A percentile compares a stretch with the other conserved stretches of the same genome.
These are phyloP conservation scores for Atkinsonella hypoxylon DNA, from an alignment of 2,329 filamentous ascomycete species.

Conservation along the genomic window DNA sequence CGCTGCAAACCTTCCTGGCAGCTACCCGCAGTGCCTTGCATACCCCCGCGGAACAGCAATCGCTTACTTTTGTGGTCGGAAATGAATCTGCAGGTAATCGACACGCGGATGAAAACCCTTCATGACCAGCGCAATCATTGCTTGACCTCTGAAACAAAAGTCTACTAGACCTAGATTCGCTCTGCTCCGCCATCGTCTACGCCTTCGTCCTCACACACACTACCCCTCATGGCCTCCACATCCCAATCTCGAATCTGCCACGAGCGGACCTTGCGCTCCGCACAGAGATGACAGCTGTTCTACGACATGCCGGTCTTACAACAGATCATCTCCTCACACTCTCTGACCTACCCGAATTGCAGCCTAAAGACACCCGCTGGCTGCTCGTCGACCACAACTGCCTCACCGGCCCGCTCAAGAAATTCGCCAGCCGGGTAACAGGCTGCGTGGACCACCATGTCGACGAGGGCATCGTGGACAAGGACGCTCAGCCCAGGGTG, in stretches of 20 bases:
- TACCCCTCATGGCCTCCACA: constrained; percentile 43
- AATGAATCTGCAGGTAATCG: constrained; percentile 52
- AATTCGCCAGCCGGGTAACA: constrained; percentile 40
- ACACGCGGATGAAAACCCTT: neutral
- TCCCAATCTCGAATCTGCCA: constrained; percentile 63
- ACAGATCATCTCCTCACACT: constrained; percentile 52
- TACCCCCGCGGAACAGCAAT: constrained; percentile 32
- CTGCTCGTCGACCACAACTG: constrained; percentile 72
- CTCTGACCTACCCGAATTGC: constrained; percentile 36
- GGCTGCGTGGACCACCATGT: constrained; percentile 71
- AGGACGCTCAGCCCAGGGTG: constrained; percentile 41
- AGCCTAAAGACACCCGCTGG: constrained; percentile 50
- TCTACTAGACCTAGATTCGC: constrained; percentile 62
- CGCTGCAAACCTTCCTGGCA: constrained; percentile 39
- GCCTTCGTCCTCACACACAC: constrained; percentile 60
- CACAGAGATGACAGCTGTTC: constrained; percentile 57
- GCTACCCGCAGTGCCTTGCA: constrained; percentile 35
- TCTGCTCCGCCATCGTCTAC: constrained; percentile 61
- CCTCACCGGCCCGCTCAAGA: constrained; percentile 47
- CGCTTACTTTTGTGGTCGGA: constrained; percentile 50
- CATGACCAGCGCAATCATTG: neutral
- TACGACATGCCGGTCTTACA: constrained; percentile 46
- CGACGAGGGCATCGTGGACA: constrained; percentile 48
- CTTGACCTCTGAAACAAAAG: neutral
- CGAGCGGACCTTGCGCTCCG: constrained; percentile 57